Base-by-base conservation (phyloP, 768 basidiomycete genomes). In the Boletus insuetus region DNA sequence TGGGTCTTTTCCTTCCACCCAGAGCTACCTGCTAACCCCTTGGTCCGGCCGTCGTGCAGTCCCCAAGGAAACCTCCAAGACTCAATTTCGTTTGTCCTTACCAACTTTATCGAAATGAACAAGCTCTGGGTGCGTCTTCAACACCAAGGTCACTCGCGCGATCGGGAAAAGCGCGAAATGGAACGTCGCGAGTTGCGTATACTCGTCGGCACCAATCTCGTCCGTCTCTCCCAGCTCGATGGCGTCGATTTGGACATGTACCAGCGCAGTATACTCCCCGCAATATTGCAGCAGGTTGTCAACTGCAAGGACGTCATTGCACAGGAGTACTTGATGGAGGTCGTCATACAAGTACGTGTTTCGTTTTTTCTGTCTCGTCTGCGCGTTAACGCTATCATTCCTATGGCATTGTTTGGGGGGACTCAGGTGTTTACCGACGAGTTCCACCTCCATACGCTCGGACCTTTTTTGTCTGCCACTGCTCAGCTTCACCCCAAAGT, bases 61-160 rank as follows among this genome's bases (percentile, higher is more conserved):
- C 91, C 94, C 16, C 71, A 77, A 46, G 97, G 96, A 46, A 91
- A 94, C 68, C 78, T 99, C 3, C 88, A 94, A 74, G 97, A 99
- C 72, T 98, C 95, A 1, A 96, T 92, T 58, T 84, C 84, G 3
- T 98, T 98, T 69, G 94, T 98, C 39, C 80, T 99, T 55, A 98
- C 94, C 56, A 98, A 98, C 73, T 98, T 99, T 66, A 93, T 99
- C 69, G 97, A 99, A 69, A 99, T 98, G 96, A 98, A 98, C 81
- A 99, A 98, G 70, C 86, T 98, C 22, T 98, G 97, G 97, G 96
- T 99, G 3, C 91, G 97, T 39, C 80, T 98, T 12, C 97, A 98
- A 71, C 97, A 99, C 66, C 92, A 96, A 66, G 97, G 96, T 0
- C 95, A 98, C 66, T 97, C 94, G 2, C 84, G 94, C 45, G 97